Evolutionary conservation across 2,329 filamentous ascomycete species (phyloP).

Genomic region (Colletotrichum sp.): DNA sequence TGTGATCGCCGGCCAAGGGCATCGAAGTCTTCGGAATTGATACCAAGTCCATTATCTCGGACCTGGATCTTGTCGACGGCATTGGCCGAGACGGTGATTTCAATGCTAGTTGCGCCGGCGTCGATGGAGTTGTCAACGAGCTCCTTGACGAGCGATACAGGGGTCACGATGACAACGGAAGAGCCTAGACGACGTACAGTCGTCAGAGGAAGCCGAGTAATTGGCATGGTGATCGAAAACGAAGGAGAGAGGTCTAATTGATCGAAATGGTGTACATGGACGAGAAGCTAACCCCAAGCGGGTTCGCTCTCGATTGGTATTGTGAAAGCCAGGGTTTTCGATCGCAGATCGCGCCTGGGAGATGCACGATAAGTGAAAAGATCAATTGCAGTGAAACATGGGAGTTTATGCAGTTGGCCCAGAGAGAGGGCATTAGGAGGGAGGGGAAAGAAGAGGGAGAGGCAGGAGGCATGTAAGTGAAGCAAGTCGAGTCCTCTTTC

Average conservation of each 20-base stretch:
- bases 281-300: neutral
- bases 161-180: conserved; percentile 62
- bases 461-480: neutral
- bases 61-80: conserved; percentile 74
- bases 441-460: neutral
- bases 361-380: neutral
- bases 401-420: neutral
- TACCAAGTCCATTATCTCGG: conserved; percentile 76
- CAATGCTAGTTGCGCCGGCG: conserved; percentile 69
- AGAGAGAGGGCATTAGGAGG: neutral
- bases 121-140: conserved; percentile 81
- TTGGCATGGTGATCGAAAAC: conserved; percentile 47
- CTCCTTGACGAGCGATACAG: conserved; percentile 73
- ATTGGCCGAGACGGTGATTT: conserved; percentile 68
- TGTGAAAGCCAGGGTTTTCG: neutral
- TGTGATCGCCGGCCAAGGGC: conserved; percentile 69
- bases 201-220: conserved; percentile 52
- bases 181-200: conserved; percentile 65
- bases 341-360: neutral
- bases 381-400: neutral
- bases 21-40: conserved; percentile 65
- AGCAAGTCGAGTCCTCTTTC: neutral
- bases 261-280: neutral
- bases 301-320: neutral
- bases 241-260: neutral